Conservation (phyloP, 2,329 filamentous ascomycete genomes). For the Karstenula rhodostoma region DNA sequence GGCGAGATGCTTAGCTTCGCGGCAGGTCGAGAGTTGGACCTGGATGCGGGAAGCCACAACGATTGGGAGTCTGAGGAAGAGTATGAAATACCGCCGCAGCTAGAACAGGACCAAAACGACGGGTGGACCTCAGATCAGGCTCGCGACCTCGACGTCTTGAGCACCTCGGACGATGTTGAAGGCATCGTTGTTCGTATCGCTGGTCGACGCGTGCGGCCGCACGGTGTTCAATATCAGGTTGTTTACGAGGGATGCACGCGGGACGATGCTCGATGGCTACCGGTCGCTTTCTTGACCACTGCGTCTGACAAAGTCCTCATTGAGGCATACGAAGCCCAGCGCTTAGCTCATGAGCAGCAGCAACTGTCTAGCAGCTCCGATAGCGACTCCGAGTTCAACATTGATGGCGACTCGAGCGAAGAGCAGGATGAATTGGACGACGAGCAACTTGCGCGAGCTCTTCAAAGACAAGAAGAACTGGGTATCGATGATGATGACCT, state of each 20-base stretch:
- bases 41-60: constrained; percentile 42
- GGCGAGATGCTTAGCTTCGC: constrained; percentile 40
- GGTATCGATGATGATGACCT: constrained; percentile 68
- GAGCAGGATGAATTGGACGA: constrained; percentile 59
- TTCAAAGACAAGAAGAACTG: constrained; percentile 70
- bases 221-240: constrained; percentile 62
- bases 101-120: constrained; percentile 22
- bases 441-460: constrained; percentile 67
- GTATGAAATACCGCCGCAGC: constrained; percentile 18
- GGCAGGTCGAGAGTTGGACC: constrained; percentile 43
- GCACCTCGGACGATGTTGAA: constrained; percentile 58
- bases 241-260: constrained; percentile 54
- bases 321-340: constrained; percentile 33
- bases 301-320: constrained; percentile 37
- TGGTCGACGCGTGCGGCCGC: constrained; percentile 54
- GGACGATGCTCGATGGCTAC: constrained; percentile 62
- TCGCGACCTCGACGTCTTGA: constrained; percentile 58
- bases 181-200: constrained; percentile 55
- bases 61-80: constrained; percentile 39
- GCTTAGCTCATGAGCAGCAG: neutral
- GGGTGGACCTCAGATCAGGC: constrained; percentile 57
- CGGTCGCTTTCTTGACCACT: constrained; percentile 36
- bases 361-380: constrained; percentile 25
- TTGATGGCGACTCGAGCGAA: constrained; percentile 49
- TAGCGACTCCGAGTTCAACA: constrained; percentile 22